phyloP scores from a whole-genome alignment of 2,329 filamentous ascomycete genomes.

The Purpureocillium takamizusanense region DNA sequence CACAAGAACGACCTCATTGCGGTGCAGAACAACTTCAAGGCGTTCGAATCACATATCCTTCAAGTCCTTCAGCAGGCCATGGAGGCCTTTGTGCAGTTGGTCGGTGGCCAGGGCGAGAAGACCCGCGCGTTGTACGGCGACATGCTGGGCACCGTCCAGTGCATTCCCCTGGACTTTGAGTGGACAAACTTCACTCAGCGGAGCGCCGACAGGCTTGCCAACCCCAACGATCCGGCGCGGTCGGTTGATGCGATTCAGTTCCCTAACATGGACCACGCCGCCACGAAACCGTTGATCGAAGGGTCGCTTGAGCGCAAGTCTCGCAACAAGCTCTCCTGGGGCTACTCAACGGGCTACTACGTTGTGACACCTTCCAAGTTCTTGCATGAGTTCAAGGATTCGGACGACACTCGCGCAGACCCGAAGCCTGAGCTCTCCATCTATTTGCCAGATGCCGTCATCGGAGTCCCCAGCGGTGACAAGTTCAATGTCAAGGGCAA shows the following conservation, averaged over 20 bases:
- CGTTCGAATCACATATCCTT: slow-evolving; percentile 81
- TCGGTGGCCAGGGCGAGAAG: slow-evolving; percentile 73
- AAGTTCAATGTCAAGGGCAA: slow-evolving; percentile 97
- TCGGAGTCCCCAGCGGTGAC: slow-evolving; percentile 61
- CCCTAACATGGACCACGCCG: slow-evolving; percentile 76
- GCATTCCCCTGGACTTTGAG: slow-evolving; percentile 77
- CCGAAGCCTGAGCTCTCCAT: slow-evolving; percentile 80
- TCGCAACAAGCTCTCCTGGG: slow-evolving; percentile 70
- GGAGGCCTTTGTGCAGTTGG: slow-evolving; percentile 73
- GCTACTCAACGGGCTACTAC: slow-evolving; percentile 77
- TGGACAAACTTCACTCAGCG: slow-evolving; percentile 78
- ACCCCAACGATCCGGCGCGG: slow-evolving; percentile 66
- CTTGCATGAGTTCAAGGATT: slow-evolving; percentile 93
- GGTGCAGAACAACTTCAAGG: slow-evolving; percentile 82
- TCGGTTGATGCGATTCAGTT: slow-evolving; percentile 68
- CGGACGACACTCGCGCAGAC: slow-evolving; percentile 62
- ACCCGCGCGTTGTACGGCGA: slow-evolving; percentile 74
- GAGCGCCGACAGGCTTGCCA: slow-evolving; percentile 63
- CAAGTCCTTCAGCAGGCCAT: slow-evolving; percentile 75
- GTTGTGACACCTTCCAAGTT: slow-evolving; percentile 82
- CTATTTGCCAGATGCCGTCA: slow-evolving; percentile 81
- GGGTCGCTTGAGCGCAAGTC: slow-evolving; percentile 86
- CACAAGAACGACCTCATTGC: slow-evolving; percentile 84
- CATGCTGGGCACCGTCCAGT: slow-evolving; percentile 68
- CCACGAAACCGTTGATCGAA: slow-evolving; percentile 77